Evolutionary conservation across 2,329 filamentous ascomycete species (phyloP).

Genomic region (Colletotrichum sp.): DNA sequence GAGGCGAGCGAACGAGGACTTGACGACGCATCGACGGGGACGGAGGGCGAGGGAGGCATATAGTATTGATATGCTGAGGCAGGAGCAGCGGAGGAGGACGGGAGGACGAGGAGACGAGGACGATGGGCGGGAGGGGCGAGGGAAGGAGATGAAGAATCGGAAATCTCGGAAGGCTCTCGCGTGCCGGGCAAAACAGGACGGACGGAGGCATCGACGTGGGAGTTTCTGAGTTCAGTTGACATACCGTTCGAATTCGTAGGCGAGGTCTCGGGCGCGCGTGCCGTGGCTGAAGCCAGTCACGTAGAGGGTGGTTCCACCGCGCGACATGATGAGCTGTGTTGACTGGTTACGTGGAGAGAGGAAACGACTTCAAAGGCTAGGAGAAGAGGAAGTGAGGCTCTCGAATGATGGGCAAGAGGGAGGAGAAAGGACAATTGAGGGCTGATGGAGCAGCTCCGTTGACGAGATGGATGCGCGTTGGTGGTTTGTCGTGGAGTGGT

Average conservation of each 20-base stretch:
- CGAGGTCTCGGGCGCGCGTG: conserved; percentile 97
- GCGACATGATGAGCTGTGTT: conserved; percentile 72
- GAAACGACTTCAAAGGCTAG: background rate
- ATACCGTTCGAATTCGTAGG: conserved; percentile 99
- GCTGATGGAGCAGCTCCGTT: conserved; percentile 15
- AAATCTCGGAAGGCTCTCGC: conserved; percentile 32
- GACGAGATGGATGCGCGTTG: conserved; percentile 7
- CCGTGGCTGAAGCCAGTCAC: conserved; percentile 99
- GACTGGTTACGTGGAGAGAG: conserved; percentile 7
- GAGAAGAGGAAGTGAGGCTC: background rate
- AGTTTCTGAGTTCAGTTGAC: conserved; percentile 58
- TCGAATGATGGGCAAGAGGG: background rate
- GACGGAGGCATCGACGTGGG: conserved; percentile 55
- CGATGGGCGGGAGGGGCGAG: conserved; percentile 37
- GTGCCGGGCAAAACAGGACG: conserved; percentile 41
- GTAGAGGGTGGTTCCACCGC: conserved; percentile 92
- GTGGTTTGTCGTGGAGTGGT: conserved; percentile 8
- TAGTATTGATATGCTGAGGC: conserved; percentile 22
- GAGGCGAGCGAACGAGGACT: conserved; percentile 9
- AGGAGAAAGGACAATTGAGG: background rate
- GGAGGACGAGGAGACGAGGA: conserved; percentile 35
- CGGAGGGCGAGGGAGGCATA: conserved; percentile 47
- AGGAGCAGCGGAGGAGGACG: conserved; percentile 32
- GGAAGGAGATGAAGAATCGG: conserved; percentile 32
- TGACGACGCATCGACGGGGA: conserved; percentile 34